Base-by-base conservation (phyloP, 140 eudicot species). In the Anethum foeniculum region DNA sequence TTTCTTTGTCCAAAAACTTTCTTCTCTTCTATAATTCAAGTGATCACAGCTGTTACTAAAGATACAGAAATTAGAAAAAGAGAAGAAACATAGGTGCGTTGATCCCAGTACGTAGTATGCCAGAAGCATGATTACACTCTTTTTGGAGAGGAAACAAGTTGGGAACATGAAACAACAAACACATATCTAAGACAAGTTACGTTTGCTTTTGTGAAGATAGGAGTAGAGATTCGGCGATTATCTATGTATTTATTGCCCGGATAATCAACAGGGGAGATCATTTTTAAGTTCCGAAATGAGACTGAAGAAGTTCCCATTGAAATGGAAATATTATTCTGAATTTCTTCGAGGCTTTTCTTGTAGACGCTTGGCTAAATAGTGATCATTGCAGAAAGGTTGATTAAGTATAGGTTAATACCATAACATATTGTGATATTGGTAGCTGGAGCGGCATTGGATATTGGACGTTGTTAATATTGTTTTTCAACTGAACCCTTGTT, bases 281-380 rank as follows among this genome's bases (percentile, higher is more conserved):
- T 34, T 34, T 34, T 34, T 34, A 34, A 34, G 38, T 34, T 1
- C 38, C 38, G 38, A 34, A 34, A 34, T 34, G 1, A 34, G 38
- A 34, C 38, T 34, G 38, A 34, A 34, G 3, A 34, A 34, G 38
- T 34, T 34, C 38, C 38, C 38, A 34, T 34, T 34, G 38, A 34
- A 34, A 34, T 34, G 38, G 38, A 34, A 34, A 3, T 34, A 34
- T 34, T 34, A 34, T 34, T 34, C 38, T 34, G 38, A 34, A 34
- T 34, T 86, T 88, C 96, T 87, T 82, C 97, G 97, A 73, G 98
- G 93, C 82, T 86, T 86, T 79, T 94, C 98, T 81, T 92, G 92
- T 28, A 96, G 97, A 87, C 90, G 97, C 84, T 92, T 92, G 60
- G 96, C 90, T 82, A 88, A 82, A 64, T 92, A 92, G 86, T 94